Conservation (phyloP, 495 filamentous ascomycete genomes). For the Baudoinia panamericana region DNA sequence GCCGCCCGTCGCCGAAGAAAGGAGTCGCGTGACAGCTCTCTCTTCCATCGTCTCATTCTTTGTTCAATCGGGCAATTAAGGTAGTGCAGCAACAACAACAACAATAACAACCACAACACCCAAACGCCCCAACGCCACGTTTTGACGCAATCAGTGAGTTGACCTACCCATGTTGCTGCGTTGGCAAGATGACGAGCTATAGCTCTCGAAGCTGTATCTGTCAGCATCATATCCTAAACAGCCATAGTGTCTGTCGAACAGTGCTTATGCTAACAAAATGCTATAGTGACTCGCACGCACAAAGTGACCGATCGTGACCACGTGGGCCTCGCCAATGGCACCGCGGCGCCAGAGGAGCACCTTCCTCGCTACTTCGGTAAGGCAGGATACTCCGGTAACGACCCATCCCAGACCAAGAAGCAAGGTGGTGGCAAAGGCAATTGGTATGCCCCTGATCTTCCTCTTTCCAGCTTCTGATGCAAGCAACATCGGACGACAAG, state of each 20-base stretch:
- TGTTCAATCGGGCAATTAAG: too few relatives aligned
- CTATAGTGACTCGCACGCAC: constrained; percentile 82
- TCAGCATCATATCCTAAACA: background rate
- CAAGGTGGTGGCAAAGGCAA: constrained; percentile 86
- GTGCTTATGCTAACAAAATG: background rate
- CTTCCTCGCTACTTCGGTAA: constrained; percentile 89
- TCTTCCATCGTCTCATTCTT: too few relatives aligned
- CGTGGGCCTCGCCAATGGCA: constrained; percentile 50
- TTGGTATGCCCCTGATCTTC: constrained; percentile 49
- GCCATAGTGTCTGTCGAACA: background rate
- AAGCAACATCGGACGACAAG: constrained; percentile 9
- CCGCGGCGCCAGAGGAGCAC: constrained; percentile 50
- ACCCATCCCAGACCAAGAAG: constrained; percentile 94
- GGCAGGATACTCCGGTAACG: constrained; percentile 61
- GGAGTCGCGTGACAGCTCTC: too few relatives aligned
- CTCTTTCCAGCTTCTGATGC: constrained; percentile 4
- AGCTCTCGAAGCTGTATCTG: too few relatives aligned
- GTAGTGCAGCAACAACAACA: too few relatives aligned
- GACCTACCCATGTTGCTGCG: too few relatives aligned
- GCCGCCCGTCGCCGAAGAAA: too few relatives aligned
- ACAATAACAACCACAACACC: too few relatives aligned
- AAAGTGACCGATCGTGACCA: constrained; percentile 86
- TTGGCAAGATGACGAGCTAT: background rate
- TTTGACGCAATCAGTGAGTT: too few relatives aligned
- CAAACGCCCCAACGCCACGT: too few relatives aligned